phyloP scores from a whole-genome alignment of 176 grass and related monocot genomes.

The Bromus sterilis region DNA sequence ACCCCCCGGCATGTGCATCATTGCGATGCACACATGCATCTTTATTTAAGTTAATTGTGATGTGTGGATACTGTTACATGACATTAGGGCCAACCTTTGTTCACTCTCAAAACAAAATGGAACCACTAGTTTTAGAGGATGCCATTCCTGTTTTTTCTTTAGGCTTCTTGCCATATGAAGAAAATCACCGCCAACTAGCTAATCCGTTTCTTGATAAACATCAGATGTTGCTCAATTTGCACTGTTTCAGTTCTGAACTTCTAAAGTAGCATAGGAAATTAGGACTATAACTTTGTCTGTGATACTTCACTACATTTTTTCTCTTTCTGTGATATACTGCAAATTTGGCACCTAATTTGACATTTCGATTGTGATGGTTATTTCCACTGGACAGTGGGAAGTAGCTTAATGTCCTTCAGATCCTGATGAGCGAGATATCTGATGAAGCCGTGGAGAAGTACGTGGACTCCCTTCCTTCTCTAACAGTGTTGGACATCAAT shows the following conservation, averaged over 20 bases:
- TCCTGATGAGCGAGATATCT: conserved; percentile 50
- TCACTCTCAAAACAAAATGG: not conserved
- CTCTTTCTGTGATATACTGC: not conserved
- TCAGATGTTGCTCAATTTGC: not conserved
- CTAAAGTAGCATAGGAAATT: not conserved
- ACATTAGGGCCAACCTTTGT: not conserved
- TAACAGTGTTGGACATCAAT: conserved; percentile 49
- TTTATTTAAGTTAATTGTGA: no score
- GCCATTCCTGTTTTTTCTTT: not conserved
- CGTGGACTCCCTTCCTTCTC: conserved; percentile 4
- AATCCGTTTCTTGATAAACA: not conserved
- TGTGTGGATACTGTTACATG: not conserved
- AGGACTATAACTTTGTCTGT: not conserved
- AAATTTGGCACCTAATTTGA: not conserved
- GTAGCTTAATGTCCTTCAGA: conserved; percentile 40
- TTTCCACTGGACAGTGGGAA: conserved; percentile 23
- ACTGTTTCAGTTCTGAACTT: not conserved
- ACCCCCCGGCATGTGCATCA: no score
- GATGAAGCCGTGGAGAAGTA: conserved; percentile 33
- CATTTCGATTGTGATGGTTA: not conserved
- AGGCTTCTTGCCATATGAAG: not conserved
- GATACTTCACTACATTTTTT: not conserved
- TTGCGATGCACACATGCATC: no score
- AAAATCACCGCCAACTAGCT: not conserved
- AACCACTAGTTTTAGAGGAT: not conserved